Evolutionary conservation across 495 filamentous ascomycete species (phyloP).

Genomic region (Talaromyces borbonicus): DNA sequence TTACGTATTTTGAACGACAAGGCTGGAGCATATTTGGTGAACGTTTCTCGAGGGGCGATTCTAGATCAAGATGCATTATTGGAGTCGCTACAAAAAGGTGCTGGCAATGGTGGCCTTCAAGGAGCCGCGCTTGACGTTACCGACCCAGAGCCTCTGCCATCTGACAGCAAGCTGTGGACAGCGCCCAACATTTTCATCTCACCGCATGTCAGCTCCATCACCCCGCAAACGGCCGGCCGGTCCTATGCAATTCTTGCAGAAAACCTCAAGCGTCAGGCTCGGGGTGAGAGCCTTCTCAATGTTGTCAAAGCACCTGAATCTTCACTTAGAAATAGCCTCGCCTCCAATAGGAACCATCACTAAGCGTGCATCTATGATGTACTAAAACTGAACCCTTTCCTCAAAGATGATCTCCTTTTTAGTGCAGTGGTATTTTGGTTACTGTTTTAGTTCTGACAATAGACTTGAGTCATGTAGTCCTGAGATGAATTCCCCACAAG

Average conservation of each 20-base stretch:
- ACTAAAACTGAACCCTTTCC: background rate
- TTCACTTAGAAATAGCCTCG: background rate
- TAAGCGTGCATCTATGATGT: background rate
- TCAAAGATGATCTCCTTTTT: background rate
- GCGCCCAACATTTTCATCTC: slow-evolving; percentile 56
- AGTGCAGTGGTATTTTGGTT: background rate
- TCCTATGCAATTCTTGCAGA: slow-evolving; percentile 42
- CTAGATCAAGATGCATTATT: slow-evolving; percentile 51
- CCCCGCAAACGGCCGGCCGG: slow-evolving; percentile 39
- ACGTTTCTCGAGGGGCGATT: slow-evolving; percentile 56
- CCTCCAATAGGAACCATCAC: background rate
- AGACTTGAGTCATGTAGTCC: slow-evolving; percentile 3
- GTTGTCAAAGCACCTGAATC: slow-evolving; percentile 2
- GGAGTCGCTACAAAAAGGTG: slow-evolving; percentile 46
- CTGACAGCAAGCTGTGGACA: slow-evolving; percentile 51
- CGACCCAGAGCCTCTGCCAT: slow-evolving; percentile 68
- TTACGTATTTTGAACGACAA: slow-evolving; percentile 41
- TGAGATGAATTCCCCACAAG: slow-evolving; percentile 20
- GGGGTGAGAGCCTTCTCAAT: slow-evolving; percentile 8
- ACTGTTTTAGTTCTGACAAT: background rate
- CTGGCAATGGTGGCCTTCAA: slow-evolving; percentile 32
- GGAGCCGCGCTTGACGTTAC: slow-evolving; percentile 80
- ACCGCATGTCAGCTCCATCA: slow-evolving; percentile 57
- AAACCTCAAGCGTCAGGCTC: slow-evolving; percentile 37
- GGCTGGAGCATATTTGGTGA: slow-evolving; percentile 50